Percentiles rank a stretch among this genome's conserved stretches.
These are phyloP conservation scores for Lodderomyces margitis DNA, from an alignment of 1,139 yeast species.

Conservation along the genomic window DNA sequence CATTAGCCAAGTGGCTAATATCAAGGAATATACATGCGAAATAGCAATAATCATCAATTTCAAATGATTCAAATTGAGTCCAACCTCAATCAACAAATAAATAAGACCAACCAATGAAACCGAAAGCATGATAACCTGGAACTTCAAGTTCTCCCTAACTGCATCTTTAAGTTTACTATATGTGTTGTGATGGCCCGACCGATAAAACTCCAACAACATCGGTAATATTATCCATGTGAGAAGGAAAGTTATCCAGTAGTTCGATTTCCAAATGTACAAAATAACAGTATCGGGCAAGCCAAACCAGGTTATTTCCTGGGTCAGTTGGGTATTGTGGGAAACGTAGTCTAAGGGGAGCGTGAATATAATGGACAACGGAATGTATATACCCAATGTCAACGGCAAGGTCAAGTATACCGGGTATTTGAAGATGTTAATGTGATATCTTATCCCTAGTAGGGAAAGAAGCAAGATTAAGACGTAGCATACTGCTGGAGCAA, in stretches of 20 bases:
- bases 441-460: slow-evolving; percentile 35
- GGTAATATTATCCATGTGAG: slow-evolving; percentile 78
- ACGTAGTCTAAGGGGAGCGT: slow-evolving; percentile 44
- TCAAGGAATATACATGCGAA: slow-evolving; percentile 76
- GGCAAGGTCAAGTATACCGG: slow-evolving; percentile 36
- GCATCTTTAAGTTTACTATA: slow-evolving; percentile 54
- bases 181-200: slow-evolving; percentile 62
- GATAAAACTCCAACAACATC: slow-evolving; percentile 65
- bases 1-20: slow-evolving; percentile 79
- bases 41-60: slow-evolving; percentile 71
- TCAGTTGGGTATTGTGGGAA: slow-evolving; percentile 24
- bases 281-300: slow-evolving; percentile 43
- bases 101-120: slow-evolving; percentile 54
- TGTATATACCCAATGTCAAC: slow-evolving; percentile 39
- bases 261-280: slow-evolving; percentile 62
- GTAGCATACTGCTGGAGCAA: slow-evolving; percentile 28
- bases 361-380: slow-evolving; percentile 42
- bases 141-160: slow-evolving; percentile 52
- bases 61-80: slow-evolving; percentile 55
- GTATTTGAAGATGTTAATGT: slow-evolving; percentile 36
- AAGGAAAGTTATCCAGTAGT: slow-evolving; percentile 77
- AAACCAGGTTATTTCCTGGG: slow-evolving; percentile 22
- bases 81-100: slow-evolving; percentile 61
- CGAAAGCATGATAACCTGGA: slow-evolving; percentile 56
- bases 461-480: slow-evolving; percentile 28